phyloP scores from a whole-genome alignment of 441 rosid species.

The Eutrema salsugineum region DNA sequence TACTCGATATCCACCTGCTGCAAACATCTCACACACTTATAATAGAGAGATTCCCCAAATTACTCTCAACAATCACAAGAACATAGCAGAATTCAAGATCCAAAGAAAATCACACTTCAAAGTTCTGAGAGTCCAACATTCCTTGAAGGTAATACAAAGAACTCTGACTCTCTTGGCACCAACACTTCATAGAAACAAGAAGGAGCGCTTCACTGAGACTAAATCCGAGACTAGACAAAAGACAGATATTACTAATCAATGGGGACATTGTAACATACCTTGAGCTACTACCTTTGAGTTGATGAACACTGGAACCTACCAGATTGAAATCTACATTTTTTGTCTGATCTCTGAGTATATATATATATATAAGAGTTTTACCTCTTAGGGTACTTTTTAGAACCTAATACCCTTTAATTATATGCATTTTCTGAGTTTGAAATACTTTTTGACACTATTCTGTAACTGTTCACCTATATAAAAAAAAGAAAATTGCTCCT shows the following conservation, averaged over 20 bases:
- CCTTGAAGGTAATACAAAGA: conserved; percentile 50
- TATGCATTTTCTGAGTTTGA: too few species aligned
- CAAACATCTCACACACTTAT: conserved; percentile 77
- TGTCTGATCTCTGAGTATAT: conserved; percentile 39
- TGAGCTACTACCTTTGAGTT: conserved; percentile 85
- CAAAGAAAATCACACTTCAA: conserved; percentile 42
- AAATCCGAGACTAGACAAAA: conserved; percentile 4
- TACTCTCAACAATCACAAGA: not conserved
- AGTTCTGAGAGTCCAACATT: conserved; percentile 56
- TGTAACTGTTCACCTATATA: too few species aligned
- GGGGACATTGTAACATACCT: conserved; percentile 39
- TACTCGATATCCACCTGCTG: conserved; percentile 64
- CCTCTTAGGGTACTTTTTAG: too few species aligned
- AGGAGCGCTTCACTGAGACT: not conserved
- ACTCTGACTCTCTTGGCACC: conserved; percentile 66
- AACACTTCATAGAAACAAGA: conserved; percentile 39
- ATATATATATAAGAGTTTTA: too few species aligned
- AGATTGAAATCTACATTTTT: conserved; percentile 51
- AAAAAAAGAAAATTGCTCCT: too few species aligned
- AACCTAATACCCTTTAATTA: too few species aligned
- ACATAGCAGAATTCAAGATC: not conserved
- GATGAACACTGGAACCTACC: conserved; percentile 72
- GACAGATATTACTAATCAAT: not conserved
- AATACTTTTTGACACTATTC: too few species aligned
- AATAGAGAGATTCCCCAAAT: not conserved